Evolutionary conservation across 495 filamentous ascomycete genomes (phyloP), one percentile per base, ranked within the genome.

Genomic region (Parachaetomium inaequale): DNA sequence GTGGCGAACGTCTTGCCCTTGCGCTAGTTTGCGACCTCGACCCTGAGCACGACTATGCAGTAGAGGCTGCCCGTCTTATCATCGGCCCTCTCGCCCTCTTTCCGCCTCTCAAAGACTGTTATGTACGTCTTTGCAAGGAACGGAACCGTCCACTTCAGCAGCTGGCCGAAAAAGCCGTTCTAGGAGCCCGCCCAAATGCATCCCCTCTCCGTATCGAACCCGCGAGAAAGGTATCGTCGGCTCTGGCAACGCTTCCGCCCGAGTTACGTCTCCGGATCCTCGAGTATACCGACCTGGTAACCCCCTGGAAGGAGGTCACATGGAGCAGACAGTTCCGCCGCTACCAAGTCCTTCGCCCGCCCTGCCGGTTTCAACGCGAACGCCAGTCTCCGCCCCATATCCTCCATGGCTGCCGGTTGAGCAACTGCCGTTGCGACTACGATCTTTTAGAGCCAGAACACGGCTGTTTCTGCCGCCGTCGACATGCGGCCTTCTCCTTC

Each of bases 211-310:
- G 34, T 1, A 4, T 34, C 17, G n/a, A 6, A 28, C 34, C 34
- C 26, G 51, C 31, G 14, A 38, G n/a, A n/a, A n/a, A 7, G 17
- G 28, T 10, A 55, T 17, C 21, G 15, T 26, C 53, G 21, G 34
- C 34, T 11, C 36, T 58, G 14, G 15, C 19, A 40, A 23, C 4
- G 7, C 53, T 56, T 2, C 53, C 53, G 28, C 42, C 15, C n/a
- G 40, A 62, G 31, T 12, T 57, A 7, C 50, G 60, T 3, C 19
- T 62, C 3, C 40, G 7, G 7, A 62, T 62, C 12, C 50, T 62
- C 21, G 43, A 38, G 12, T 57, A 56, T 14, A 62, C 51, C 19
- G 52, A 62, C 32, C 28, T 62, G 23, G 43, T 49, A 21, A 49
- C 46, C 46, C 46, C 46, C 23, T 49, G 25, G 46, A 49, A 49